Evolutionary conservation across 441 rosid genomes (phyloP), one percentile per base, ranked within the genome.

Genomic region (Adansonia rubrostipa): DNA sequence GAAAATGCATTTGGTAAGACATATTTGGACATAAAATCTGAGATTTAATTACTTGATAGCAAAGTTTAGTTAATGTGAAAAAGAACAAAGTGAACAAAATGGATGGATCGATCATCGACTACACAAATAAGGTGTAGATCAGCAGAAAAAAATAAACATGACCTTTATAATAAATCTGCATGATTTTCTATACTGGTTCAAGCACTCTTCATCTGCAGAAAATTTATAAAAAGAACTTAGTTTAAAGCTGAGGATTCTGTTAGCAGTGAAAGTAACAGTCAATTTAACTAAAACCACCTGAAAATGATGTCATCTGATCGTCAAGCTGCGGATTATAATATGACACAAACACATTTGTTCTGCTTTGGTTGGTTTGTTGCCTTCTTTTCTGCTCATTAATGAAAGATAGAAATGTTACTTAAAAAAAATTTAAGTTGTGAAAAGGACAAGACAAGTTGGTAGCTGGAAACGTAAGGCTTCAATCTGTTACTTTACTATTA

Each of bases 261-360:
- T 14, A 47, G 69, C 65, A 19, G 64, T 0, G 67, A 54, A 67
- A 67, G 68, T 44, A 53, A 56, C 22, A 53, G 61, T 58, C 68
- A 75, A 67, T 78, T 11, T 2, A 63, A 61, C 76, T 20, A 20
- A 56, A 79, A 51, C 33, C 57, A 87, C 88, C 89, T 67, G 76
- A 33, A 48, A 77, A 82, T 71, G 62, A 65, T 74, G 74, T 69
- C 45, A 61, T 71, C 80, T 58, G 64, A 68, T 61, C 65, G 79
- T 22, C 77, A 6, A 69, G 75, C 75, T 44, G 82, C 56, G 60
- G 60, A 82, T 85, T 89, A 95, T 84, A 92, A 88, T 87, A 96
- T 86, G 76, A 90, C 92, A 83, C 99, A 96, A 28, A 84, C 85
- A n/a, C 99, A 96, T 82, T 86, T 91, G 86, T 84, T 92, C 87